These are phyloP conservation scores for Coffea eugenioides DNA, from an alignment of 257 asterid species.

Conservation along the genomic window DNA sequence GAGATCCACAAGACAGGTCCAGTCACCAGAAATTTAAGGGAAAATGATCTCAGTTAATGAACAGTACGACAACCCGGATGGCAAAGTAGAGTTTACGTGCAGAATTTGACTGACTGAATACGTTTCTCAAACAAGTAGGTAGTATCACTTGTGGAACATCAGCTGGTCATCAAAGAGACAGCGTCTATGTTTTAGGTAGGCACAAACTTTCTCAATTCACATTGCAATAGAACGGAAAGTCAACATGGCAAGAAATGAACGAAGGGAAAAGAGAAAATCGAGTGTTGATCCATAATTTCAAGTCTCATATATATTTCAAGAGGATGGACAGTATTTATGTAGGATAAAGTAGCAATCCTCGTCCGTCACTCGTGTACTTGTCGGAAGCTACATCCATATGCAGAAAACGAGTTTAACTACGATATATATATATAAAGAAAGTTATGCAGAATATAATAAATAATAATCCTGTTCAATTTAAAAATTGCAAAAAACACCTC, in stretches of 20 bases:
- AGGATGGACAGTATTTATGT: background rate
- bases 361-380: background rate
- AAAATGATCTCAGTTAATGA: background rate
- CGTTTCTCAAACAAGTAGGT: background rate
- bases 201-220: background rate
- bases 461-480: background rate
- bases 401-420: background rate
- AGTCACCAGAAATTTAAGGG: background rate
- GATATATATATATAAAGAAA: background rate
- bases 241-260: background rate
- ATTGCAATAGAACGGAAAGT: background rate
- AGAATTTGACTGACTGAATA: background rate
- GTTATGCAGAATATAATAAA: background rate
- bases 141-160: background rate
- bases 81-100: background rate
- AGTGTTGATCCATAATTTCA: background rate
- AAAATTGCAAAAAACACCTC: constrained; percentile 2
- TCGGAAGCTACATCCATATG: background rate
- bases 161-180: background rate
- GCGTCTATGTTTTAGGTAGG: background rate
- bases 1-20: constrained; percentile 4
- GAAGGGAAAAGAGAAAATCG: background rate
- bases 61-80: background rate
- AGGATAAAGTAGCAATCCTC: background rate
- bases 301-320: background rate